Conservation (phyloP, 768 basidiomycete species). For the Kockovaella imperatae region DNA sequence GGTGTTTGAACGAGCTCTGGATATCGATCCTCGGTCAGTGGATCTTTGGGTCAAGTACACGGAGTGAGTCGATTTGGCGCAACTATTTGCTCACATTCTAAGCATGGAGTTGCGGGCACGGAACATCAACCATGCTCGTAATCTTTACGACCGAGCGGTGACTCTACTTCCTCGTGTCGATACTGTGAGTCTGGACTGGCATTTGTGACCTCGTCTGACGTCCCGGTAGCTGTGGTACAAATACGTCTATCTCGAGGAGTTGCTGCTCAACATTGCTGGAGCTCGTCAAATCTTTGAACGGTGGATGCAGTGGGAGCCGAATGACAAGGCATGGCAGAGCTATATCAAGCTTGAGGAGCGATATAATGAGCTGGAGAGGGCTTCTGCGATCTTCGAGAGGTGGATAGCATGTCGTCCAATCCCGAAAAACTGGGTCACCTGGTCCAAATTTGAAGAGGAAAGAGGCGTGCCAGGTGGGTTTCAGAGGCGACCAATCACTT, state of each 20-base stretch:
- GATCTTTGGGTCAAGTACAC: slow-evolving; percentile 75
- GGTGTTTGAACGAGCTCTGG: slow-evolving; percentile 91
- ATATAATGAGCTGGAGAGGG: slow-evolving; percentile 83
- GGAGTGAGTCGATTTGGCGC: too few relatives aligned
- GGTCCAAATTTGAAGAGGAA: slow-evolving; percentile 60
- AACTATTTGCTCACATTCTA: slow-evolving; percentile 1
- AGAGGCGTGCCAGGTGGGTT: slow-evolving; percentile 49
- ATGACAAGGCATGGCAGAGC: slow-evolving; percentile 99
- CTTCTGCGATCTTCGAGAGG: slow-evolving; percentile 78
- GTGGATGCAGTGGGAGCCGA: slow-evolving; percentile 99
- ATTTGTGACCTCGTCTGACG: not conserved
- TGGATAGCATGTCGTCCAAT: slow-evolving; percentile 54
- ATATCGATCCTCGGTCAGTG: slow-evolving; percentile 81
- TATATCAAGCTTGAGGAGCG: slow-evolving; percentile 96
- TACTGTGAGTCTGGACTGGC: slow-evolving; percentile 18
- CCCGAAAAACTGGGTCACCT: slow-evolving; percentile 59
- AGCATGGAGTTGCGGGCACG: slow-evolving; percentile 92
- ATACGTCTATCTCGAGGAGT: slow-evolving; percentile 95
- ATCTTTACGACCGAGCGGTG: slow-evolving; percentile 93
- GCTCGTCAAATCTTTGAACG: slow-evolving; percentile 96
- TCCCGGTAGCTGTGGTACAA: slow-evolving; percentile 86
- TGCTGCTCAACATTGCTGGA: slow-evolving; percentile 90
- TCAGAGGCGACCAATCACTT: not conserved
- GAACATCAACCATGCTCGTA: slow-evolving; percentile 93
- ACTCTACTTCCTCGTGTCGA: slow-evolving; percentile 93